Conservation (phyloP, 805 yeast species). For the Candida odintsovae region DNA sequence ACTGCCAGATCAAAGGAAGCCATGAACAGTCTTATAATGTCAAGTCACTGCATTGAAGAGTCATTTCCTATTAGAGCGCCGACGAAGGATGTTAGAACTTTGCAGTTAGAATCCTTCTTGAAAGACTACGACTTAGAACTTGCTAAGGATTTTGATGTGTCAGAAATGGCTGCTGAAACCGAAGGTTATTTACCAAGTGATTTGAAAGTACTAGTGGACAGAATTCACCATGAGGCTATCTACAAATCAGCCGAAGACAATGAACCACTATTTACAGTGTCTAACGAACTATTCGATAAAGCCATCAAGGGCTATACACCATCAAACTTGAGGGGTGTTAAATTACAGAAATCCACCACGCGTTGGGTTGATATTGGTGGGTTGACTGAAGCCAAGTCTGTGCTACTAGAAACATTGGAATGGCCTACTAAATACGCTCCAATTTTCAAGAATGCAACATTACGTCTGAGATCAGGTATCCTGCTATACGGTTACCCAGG, state of each 20-base stretch:
- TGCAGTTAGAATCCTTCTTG: conserved; percentile 32
- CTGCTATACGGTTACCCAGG: conserved; percentile 95
- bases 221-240: conserved; percentile 50
- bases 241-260: conserved; percentile 11
- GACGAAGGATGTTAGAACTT: conserved; percentile 50
- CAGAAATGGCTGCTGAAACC: conserved; percentile 59
- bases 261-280: conserved; percentile 6
- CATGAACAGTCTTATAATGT: conserved; percentile 53
- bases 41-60: conserved; percentile 67
- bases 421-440: conserved; percentile 98
- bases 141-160: conserved; percentile 36
- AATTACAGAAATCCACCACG: conserved; percentile 66
- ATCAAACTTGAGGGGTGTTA: conserved; percentile 78
- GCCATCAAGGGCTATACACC: conserved; percentile 74
- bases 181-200: conserved; percentile 91
- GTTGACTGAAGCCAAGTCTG: conserved; percentile 62
- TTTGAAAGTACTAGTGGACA: conserved; percentile 61
- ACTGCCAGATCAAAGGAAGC: conserved; percentile 61
- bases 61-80: conserved; percentile 62
- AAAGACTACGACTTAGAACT: conserved; percentile 24
- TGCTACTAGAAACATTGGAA: conserved; percentile 81
- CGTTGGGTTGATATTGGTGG: conserved; percentile 93
- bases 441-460: conserved; percentile 82
- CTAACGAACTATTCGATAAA: conserved; percentile 38
- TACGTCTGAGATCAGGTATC: conserved; percentile 84